Evolutionary conservation across 2,329 filamentous ascomycete species (phyloP), one percentile per base, ranked within the genome.

Genomic region (Botrytis fragariae): DNA sequence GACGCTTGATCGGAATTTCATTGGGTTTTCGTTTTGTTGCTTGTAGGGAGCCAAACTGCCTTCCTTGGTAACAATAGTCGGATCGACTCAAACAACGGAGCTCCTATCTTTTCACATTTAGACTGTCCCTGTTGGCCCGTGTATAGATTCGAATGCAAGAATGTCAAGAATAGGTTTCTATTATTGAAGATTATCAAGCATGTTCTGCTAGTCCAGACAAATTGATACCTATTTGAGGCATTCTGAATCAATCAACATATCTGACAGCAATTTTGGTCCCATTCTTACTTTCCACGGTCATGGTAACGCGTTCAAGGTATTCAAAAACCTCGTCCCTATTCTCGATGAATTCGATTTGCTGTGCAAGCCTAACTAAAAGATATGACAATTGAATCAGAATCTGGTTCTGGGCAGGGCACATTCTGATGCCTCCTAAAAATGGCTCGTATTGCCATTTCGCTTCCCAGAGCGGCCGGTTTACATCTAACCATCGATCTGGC

Each of bases 381-480:
- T 81, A 82, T 1, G 76, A 78, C 8, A 78, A 77, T 73, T 82
- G 79, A 3, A 77, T 80, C 51, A 81, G 74, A 35, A 80, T 81
- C 54, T 80, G 81, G 74, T 82, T 80, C 63, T 82, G 77, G 45
- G 77, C 81, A 65, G 81, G 75, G 72, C 78, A 81, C 39, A 82
- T 79, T 18, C 80, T 77, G 4, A 79, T 78, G 8, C 82, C 80
- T 2, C 79, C 78, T 67, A 81, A 79, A 73, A 83, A 80, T 14
- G 79, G 80, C 7, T 81, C 54, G 73, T 81, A 82, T 8, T 77
- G 78, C 83, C 18, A 83, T n/a, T 63, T 71, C 44, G 44, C 59
- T 42, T 71, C 59, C 44, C 59, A 71, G 14, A 63, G 8, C n/a
- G 60, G 44, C 3, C 45, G 44, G 4, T 54, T 22, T 1, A 45